Evolutionary conservation across 768 basidiomycete species (phyloP).

Genomic region (Amanita molliuscula): DNA sequence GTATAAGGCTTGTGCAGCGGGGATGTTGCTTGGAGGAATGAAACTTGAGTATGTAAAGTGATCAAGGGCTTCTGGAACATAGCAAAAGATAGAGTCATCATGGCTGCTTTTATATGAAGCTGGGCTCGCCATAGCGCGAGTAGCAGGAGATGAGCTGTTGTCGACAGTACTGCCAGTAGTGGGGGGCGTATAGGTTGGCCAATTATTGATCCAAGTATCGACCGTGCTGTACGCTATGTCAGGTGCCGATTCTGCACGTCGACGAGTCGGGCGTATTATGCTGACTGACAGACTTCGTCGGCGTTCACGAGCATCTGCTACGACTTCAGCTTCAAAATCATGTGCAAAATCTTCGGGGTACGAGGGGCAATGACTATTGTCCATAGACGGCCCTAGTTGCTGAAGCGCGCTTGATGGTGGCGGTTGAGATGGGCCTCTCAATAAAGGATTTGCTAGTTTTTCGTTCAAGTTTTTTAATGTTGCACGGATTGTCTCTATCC

Average conservation of each 20-base stretch:
- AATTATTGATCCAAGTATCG: slow-evolving; percentile 36
- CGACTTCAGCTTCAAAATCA: slow-evolving; percentile 6
- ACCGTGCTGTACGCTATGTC: slow-evolving; percentile 39
- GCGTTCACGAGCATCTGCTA: slow-evolving; percentile 23
- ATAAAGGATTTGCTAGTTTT: not conserved
- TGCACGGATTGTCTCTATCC: slow-evolving; percentile 49
- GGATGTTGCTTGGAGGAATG: slow-evolving; percentile 15
- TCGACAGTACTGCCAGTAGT: slow-evolving; percentile 33
- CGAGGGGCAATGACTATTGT: not conserved
- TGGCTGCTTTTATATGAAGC: slow-evolving; percentile 19
- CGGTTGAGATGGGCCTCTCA: not conserved
- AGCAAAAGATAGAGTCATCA: slow-evolving; percentile 30
- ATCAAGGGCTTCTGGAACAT: slow-evolving; percentile 32
- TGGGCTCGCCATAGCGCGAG: slow-evolving; percentile 21
- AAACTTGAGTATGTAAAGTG: slow-evolving; percentile 41
- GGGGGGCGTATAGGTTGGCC: slow-evolving; percentile 57
- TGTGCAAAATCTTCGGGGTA: not conserved
- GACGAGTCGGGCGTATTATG: slow-evolving; percentile 21
- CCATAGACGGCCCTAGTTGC: not conserved
- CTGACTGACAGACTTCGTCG: slow-evolving; percentile 38
- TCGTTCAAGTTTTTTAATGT: slow-evolving; percentile 27
- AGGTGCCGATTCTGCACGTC: slow-evolving; percentile 42
- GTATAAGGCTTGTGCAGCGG: slow-evolving; percentile 16
- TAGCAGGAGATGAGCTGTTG: slow-evolving; percentile 31
- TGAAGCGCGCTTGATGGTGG: not conserved